Percentiles rank a stretch among this genome's conserved stretches.
Evolutionary conservation across 169 alveolate species (phyloP).

Genomic region (Eimeria necatrix): DNA sequence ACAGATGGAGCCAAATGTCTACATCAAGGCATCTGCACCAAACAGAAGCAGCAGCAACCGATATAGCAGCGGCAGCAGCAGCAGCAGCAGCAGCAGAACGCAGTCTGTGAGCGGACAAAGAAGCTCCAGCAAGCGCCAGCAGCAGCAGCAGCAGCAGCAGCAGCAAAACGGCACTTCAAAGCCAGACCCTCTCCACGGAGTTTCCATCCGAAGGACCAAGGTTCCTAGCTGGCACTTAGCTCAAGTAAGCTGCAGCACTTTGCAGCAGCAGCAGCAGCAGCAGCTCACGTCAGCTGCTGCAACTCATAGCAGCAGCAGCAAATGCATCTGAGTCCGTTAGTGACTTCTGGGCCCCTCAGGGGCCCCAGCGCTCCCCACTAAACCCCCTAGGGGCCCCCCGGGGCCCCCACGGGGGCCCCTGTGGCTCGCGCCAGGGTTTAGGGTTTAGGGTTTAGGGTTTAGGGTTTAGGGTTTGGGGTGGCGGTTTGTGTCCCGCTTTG

Average conservation of each 20-base stretch:
- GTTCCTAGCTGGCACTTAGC: constrained; percentile 59
- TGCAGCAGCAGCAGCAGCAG: constrained; percentile 30
- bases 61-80: constrained; percentile 19
- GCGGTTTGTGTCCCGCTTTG: background rate
- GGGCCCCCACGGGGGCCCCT: too few species aligned
- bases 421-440: too few species aligned
- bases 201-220: background rate
- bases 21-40: background rate
- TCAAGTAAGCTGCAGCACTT: background rate
- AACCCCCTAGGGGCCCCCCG: too few species aligned
- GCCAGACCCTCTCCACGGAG: background rate
- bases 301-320: constrained; percentile 37
- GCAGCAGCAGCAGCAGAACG: constrained; percentile 17
- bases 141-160: constrained; percentile 26
- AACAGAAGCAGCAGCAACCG: constrained; percentile 14
- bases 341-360: background rate
- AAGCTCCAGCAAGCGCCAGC: background rate
- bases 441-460: constrained; percentile 7
- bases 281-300: too few species aligned
- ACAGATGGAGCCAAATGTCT: constrained; percentile 28
- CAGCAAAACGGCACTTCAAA: background rate
- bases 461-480: constrained; percentile 17
- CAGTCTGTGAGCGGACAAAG: background rate
- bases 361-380: too few species aligned
- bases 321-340: background rate